Percentiles rank a stretch among this genome's conserved stretches.
These are phyloP conservation scores for Cynara cardunculus DNA, from an alignment of 129 eudicot genomes.

Conservation along the genomic window DNA sequence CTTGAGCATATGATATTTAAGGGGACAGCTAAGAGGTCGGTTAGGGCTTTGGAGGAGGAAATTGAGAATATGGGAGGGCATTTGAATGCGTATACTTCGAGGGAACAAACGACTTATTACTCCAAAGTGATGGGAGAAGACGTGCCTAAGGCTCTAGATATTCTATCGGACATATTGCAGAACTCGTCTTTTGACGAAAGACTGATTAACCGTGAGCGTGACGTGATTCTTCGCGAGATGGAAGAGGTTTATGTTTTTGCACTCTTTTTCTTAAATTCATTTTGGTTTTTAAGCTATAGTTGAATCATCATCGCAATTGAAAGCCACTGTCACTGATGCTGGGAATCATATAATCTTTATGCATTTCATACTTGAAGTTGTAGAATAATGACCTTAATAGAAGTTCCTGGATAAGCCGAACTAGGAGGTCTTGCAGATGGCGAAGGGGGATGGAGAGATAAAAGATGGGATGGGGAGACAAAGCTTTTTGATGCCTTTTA, in stretches of 20 bases:
- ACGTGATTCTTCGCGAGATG: conserved; percentile 85
- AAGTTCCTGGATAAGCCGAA: background rate
- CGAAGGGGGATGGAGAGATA: background rate
- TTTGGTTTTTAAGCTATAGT: background rate
- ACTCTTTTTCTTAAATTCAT: background rate
- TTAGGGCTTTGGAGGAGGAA: conserved; percentile 72
- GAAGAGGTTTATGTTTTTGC: conserved; percentile 60
- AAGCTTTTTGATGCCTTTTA: background rate
- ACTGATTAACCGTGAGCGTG: conserved; percentile 65
- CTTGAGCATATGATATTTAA: conserved; percentile 86
- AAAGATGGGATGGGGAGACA: background rate
- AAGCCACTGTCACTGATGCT: background rate
- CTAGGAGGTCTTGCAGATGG: background rate
- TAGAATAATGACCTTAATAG: background rate
- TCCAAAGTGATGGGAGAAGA: conserved; percentile 66
- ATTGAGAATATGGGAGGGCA: conserved; percentile 99
- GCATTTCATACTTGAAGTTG: background rate
- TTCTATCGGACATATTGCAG: conserved; percentile 82
- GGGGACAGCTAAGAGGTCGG: conserved; percentile 60
- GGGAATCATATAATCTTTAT: background rate
- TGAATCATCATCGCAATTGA: background rate
- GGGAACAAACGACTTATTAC: conserved; percentile 80
- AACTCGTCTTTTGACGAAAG: conserved; percentile 73
- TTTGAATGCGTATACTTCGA: conserved; percentile 79
- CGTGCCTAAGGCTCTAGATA: conserved; percentile 65